These are phyloP conservation scores for Paramyrothecium roridum DNA, from an alignment of 2,329 filamentous ascomycete species.

Conservation along the genomic window DNA sequence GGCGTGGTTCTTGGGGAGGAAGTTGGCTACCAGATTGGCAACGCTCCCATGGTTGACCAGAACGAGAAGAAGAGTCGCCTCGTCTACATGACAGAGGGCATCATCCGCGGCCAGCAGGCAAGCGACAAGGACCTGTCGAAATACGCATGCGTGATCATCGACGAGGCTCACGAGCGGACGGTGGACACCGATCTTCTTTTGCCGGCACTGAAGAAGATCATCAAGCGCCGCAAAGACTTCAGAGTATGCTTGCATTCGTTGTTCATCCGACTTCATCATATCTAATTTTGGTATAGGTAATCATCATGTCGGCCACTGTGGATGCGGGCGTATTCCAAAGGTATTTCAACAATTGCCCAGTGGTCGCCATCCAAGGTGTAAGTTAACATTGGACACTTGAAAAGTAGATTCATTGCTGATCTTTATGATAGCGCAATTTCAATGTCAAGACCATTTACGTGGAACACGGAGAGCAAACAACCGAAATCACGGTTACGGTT, in stretches of 20 bases:
- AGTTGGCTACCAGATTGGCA: conserved; percentile 85
- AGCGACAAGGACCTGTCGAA: conserved; percentile 1
- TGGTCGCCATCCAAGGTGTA: neutral
- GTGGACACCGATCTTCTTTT: conserved; percentile 6
- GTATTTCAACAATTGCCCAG: conserved; percentile 7
- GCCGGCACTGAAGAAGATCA: conserved; percentile 5
- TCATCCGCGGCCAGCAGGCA: neutral
- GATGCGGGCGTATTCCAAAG: conserved; percentile 5
- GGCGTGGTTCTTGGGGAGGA: conserved; percentile 81
- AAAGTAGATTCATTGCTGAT: too few species aligned
- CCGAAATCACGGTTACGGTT: neutral
- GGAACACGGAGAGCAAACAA: neutral
- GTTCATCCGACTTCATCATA: neutral
- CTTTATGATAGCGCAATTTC: too few species aligned
- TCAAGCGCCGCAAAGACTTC: neutral
- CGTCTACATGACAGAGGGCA: conserved; percentile 11
- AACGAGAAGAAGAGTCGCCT: conserved; percentile 4
- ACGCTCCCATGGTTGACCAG: conserved; percentile 74
- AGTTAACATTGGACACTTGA: too few species aligned
- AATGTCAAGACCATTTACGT: neutral
- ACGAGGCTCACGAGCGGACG: conserved; percentile 11
- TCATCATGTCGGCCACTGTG: conserved; percentile 11
- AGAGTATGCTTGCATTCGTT: conserved; percentile 2
- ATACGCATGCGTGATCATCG: conserved; percentile 9
- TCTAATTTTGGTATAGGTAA: conserved; percentile 2